phyloP scores from a whole-genome alignment of 352 stramenopile species.

The Pythium aristosporum region DNA sequence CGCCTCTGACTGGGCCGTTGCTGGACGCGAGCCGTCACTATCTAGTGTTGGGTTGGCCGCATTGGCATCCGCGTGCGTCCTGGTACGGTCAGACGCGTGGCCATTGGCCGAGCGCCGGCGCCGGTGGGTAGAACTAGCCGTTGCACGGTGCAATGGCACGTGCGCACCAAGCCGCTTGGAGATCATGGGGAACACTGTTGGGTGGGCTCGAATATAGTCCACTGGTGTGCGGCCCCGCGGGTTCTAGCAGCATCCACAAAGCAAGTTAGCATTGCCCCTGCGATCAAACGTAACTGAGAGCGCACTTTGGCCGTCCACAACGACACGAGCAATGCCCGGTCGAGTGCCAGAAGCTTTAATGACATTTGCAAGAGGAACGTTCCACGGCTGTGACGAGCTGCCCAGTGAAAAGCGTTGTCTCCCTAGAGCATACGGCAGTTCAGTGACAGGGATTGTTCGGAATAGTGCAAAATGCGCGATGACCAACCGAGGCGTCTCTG shows the following conservation, averaged over 20 bases:
- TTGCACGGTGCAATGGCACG: constrained; percentile 8
- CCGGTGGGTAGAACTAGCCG: not conserved
- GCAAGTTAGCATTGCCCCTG: not conserved
- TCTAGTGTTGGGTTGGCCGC: not conserved
- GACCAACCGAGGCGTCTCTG: constrained; percentile 42
- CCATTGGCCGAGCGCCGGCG: not conserved
- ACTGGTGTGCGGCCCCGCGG: constrained; percentile 48
- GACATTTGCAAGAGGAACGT: constrained; percentile 51
- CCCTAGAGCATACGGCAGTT: constrained; percentile 28
- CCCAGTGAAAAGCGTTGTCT: constrained; percentile 76
- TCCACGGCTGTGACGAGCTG: constrained; percentile 47
- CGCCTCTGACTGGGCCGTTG: constrained; percentile 24
- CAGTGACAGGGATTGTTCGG: not conserved
- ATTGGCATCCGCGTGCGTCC: not conserved
- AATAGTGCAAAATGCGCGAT: not conserved
- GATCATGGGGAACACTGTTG: constrained; percentile 48
- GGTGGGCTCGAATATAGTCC: constrained; percentile 40
- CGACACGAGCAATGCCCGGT: constrained; percentile 25
- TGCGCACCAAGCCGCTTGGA: constrained; percentile 39
- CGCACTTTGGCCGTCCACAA: constrained; percentile 57
- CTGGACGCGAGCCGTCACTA: constrained; percentile 16
- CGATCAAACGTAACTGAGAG: not conserved
- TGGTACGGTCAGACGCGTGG: not conserved
- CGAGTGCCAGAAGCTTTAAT: constrained; percentile 34
- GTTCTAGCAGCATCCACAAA: constrained; percentile 41